Evolutionary conservation across 2,329 filamentous ascomycete species (phyloP).

Genomic region (Lasiodiplodia theobromae): DNA sequence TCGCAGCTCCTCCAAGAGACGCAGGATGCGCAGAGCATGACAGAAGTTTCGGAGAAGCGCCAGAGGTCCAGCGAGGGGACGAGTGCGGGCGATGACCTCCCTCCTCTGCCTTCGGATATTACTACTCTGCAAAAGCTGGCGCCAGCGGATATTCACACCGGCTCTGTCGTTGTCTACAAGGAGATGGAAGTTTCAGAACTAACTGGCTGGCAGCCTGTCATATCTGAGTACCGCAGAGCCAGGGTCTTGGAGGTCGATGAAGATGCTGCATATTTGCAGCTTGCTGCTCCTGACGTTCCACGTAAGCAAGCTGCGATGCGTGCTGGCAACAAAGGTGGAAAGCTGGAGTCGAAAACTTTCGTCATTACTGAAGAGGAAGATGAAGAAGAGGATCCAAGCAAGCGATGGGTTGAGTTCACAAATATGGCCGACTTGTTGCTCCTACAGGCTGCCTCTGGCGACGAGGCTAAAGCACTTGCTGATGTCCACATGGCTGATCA

Average conservation of each 20-base stretch:
- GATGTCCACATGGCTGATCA: not conserved
- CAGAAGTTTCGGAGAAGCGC: slow-evolving; percentile 29
- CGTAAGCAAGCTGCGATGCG: not conserved
- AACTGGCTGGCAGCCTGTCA: slow-evolving; percentile 69
- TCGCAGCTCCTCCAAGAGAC: slow-evolving; percentile 38
- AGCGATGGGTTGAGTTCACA: slow-evolving; percentile 9
- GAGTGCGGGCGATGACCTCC: slow-evolving; percentile 64
- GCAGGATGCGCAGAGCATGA: slow-evolving; percentile 34
- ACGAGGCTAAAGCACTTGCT: not conserved
- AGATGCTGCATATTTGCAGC: slow-evolving; percentile 8
- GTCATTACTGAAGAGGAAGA: slow-evolving; percentile 10
- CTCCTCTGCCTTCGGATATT: slow-evolving; percentile 65
- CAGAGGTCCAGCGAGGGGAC: not conserved
- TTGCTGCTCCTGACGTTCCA: slow-evolving; percentile 12
- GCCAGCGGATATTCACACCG: slow-evolving; percentile 58
- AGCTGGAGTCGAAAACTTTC: not conserved
- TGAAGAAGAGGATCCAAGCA: not conserved
- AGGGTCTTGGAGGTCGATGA: slow-evolving; percentile 11
- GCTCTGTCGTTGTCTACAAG: slow-evolving; percentile 75
- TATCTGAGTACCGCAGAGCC: slow-evolving; percentile 18
- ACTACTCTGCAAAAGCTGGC: slow-evolving; percentile 60
- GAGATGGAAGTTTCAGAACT: slow-evolving; percentile 66
- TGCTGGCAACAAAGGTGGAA: not conserved
- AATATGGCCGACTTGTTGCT: not conserved
- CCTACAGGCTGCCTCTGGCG: not conserved